Evolutionary conservation across 2,329 filamentous ascomycete genomes (phyloP).

Genomic region (Calonectria montana): DNA sequence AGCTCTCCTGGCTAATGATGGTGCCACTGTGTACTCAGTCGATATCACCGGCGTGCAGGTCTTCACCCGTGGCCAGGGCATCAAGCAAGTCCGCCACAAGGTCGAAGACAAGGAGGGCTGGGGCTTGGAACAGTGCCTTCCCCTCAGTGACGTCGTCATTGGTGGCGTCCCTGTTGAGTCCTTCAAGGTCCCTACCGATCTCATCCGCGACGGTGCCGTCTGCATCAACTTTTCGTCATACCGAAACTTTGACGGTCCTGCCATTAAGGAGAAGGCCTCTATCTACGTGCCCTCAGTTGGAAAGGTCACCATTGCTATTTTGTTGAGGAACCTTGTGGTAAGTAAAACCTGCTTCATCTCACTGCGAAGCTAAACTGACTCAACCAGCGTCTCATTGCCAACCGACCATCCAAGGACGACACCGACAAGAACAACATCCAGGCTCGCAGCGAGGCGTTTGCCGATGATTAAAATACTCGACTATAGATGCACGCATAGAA

Average conservation of each 20-base stretch:
- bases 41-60: constrained; percentile 92
- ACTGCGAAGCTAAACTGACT: constrained; percentile 37
- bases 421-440: constrained; percentile 49
- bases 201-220: constrained; percentile 90
- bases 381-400: constrained; percentile 62
- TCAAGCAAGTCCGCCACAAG: constrained; percentile 87
- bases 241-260: constrained; percentile 88
- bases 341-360: constrained; percentile 49
- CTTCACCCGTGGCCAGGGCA: constrained; percentile 89
- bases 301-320: constrained; percentile 94
- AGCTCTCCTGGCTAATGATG: constrained; percentile 94
- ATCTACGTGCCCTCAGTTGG: constrained; percentile 98
- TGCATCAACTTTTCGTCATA: constrained; percentile 99
- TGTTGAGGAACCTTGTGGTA: constrained; percentile 90
- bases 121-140: constrained; percentile 83
- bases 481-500: not conserved
- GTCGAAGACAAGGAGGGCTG: constrained; percentile 85
- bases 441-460: constrained; percentile 56
- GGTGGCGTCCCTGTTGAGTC: constrained; percentile 88
- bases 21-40: constrained; percentile 93
- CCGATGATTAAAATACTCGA: constrained; percentile 47
- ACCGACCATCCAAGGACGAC: constrained; percentile 55
- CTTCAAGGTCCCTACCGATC: constrained; percentile 88
- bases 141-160: constrained; percentile 93
- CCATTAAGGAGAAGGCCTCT: constrained; percentile 93